These are phyloP conservation scores for Dioscorea zingiberensis DNA, from an alignment of 106 monocot species.

Conservation along the genomic window DNA sequence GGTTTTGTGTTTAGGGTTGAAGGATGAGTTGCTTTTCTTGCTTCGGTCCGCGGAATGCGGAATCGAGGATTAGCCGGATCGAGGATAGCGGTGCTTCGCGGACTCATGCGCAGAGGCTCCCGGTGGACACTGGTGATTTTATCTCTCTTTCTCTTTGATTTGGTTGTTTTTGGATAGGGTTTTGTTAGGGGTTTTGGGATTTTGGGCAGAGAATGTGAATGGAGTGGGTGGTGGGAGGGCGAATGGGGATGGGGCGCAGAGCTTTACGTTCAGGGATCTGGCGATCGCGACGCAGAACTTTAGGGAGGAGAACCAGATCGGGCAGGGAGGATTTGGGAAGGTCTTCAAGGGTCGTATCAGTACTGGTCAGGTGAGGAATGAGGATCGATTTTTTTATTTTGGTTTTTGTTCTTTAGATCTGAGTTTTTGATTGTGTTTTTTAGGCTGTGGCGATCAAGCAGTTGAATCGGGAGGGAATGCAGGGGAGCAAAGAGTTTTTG, in stretches of 20 bases:
- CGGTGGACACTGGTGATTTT: no score
- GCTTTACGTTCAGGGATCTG: slow-evolving; percentile 71
- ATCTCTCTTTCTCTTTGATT: not conserved
- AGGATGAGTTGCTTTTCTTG: slow-evolving; percentile 10
- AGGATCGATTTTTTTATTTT: not conserved
- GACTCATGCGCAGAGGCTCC: no score
- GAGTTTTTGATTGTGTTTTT: not conserved
- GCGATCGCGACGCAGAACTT: slow-evolving; percentile 69
- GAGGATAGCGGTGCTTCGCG: not conserved
- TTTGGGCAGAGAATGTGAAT: not conserved
- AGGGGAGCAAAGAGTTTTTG: slow-evolving; percentile 76
- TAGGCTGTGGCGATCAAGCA: slow-evolving; percentile 81
- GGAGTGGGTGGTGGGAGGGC: not conserved
- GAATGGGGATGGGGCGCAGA: slow-evolving; percentile 31
- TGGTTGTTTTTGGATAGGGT: not conserved
- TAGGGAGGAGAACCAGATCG: slow-evolving; percentile 63
- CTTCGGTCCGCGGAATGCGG: slow-evolving; percentile 1
- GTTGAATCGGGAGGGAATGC: slow-evolving; percentile 60
- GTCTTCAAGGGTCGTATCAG: slow-evolving; percentile 72
- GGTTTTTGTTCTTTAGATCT: not conserved
- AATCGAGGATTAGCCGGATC: not conserved
- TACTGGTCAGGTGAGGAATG: slow-evolving; percentile 22
- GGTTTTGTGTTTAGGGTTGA: not conserved
- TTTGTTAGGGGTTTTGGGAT: not conserved
- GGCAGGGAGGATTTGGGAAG: slow-evolving; percentile 88